Base-by-base conservation (phyloP, 331 rosid species). In the Dryas integrifolia region DNA sequence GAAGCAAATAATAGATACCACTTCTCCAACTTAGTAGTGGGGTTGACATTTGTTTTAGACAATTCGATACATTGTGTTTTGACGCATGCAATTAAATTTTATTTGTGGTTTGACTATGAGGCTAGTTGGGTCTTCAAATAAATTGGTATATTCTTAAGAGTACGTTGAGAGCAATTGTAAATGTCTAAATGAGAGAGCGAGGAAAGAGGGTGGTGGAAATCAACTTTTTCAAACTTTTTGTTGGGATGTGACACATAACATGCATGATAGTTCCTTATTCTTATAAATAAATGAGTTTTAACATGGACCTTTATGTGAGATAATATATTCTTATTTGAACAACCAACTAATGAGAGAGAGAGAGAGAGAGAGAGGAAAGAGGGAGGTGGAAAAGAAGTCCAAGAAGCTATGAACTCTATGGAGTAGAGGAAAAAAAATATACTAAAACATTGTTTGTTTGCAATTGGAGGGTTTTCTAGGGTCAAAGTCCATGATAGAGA, bases 1-100 rank as follows among this genome's bases (percentile, higher is more conserved):
- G 61, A 77, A 64, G 61, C 68, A 56, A 74, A 51, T 13, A 58
- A 68, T 79, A 55, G 58, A 45, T 55, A 62, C 47, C 58, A 53
- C 12, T 75, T 26, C n/a, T 72, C 75, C n/a, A 55, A 61, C 41
- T 66, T 78, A 67, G 13, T 5, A 38, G 63, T 53, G 72, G 56
- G 67, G 79, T 78, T 82, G 77, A 77, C 75, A 73, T 70, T 62
- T 74, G 24, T 69, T 51, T 83, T 75, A 72, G 66, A 79, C 69
- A 35, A 3, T 0, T 64, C 6, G 18, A 43, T 8, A 44, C 8
- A 16, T 16, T 43, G 39, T 45, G 5, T 64, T 44, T 44, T 44
- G 48, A 44, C 48, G 9, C 48, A 44, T 5, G 35, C 35, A 30
- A 30, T 30, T 30, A 44, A 43, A 18, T 63, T 56, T 7, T 61